Conservation (phyloP, 495 filamentous ascomycete genomes). For the Lineolata rhizophorae region DNA sequence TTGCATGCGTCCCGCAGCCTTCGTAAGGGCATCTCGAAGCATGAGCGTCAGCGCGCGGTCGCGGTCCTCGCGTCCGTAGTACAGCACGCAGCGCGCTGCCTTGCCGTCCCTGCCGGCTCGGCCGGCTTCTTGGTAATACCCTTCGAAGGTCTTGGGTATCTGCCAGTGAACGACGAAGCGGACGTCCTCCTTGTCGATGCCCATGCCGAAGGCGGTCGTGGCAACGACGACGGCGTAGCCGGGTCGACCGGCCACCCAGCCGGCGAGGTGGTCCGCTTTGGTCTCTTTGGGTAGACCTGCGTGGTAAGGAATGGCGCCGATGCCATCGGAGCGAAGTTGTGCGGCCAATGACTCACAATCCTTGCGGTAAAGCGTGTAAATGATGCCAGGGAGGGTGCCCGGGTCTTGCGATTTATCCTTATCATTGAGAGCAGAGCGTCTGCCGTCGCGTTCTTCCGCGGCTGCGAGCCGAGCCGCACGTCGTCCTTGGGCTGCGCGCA, state of each 20-base stretch:
- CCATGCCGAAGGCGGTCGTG: slow-evolving; percentile 94
- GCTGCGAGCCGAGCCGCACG: slow-evolving; percentile 31
- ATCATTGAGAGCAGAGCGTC: too few relatives aligned
- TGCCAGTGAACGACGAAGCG: slow-evolving; percentile 90
- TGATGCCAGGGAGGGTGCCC: slow-evolving; percentile 33
- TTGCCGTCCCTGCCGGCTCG: slow-evolving; percentile 79
- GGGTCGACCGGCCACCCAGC: slow-evolving; percentile 53
- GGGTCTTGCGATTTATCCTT: too few relatives aligned
- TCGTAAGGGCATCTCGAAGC: slow-evolving; percentile 7
- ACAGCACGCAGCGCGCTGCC: slow-evolving; percentile 65
- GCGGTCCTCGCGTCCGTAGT: slow-evolving; percentile 68
- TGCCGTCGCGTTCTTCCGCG: slow-evolving; percentile 23
- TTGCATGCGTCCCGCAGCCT: slow-evolving; percentile 2
- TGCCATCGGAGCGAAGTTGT: slow-evolving; percentile 33
- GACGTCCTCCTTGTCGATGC: slow-evolving; percentile 86
- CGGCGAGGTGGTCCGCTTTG: slow-evolving; percentile 39
- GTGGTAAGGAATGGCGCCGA: slow-evolving; percentile 52
- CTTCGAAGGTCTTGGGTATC: slow-evolving; percentile 78
- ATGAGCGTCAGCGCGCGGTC: slow-evolving; percentile 36
- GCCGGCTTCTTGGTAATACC: slow-evolving; percentile 89
- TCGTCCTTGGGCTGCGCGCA: slow-evolving; percentile 44
- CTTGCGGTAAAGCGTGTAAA: slow-evolving; percentile 64
- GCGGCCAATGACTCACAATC: slow-evolving; percentile 56
- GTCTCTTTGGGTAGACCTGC: slow-evolving; percentile 36
- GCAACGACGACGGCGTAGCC: slow-evolving; percentile 83